A percentile compares a stretch with the other conserved stretches of the same genome.
phyloP scores from a whole-genome alignment of 768 basidiomycete genomes.

The Pleurotus tuber-regium region DNA sequence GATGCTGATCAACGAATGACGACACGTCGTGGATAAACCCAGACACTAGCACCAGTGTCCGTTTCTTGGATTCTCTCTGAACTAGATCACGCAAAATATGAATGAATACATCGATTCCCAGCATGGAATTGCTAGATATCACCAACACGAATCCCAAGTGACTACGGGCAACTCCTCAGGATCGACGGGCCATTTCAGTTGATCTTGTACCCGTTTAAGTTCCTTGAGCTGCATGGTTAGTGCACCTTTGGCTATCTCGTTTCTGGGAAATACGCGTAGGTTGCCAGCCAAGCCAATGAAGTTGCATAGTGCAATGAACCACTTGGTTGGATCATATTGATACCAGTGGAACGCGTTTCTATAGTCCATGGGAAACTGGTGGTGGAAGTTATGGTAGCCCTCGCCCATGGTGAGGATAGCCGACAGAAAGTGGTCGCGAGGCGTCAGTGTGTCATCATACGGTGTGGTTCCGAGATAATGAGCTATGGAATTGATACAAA shows the following conservation, averaged over 20 bases:
- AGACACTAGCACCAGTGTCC: constrained; percentile 68
- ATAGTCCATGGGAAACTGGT: constrained; percentile 88
- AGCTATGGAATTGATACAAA: constrained; percentile 87
- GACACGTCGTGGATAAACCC: constrained; percentile 89
- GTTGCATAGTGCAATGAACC: constrained; percentile 79
- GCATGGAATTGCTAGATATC: too few species aligned
- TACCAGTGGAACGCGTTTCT: constrained; percentile 78
- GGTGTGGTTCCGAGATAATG: constrained; percentile 81
- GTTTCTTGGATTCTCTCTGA: constrained; percentile 62
- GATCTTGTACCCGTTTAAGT: constrained; percentile 62
- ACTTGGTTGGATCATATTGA: constrained; percentile 93
- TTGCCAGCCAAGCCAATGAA: constrained; percentile 72
- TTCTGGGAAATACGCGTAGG: constrained; percentile 82
- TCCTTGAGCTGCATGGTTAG: constrained; percentile 82
- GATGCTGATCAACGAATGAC: constrained; percentile 71
- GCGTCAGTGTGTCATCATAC: constrained; percentile 78
- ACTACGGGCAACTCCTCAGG: constrained; percentile 69
- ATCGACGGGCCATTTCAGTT: constrained; percentile 57
- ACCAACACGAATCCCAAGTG: constrained; percentile 78
- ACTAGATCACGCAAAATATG: constrained; percentile 34
- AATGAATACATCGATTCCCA: constrained; percentile 2
- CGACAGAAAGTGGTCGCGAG: constrained; percentile 77
- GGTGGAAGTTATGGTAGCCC: constrained; percentile 90
- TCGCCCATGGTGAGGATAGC: constrained; percentile 85
- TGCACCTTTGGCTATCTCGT: constrained; percentile 82